A percentile compares a stretch with the other conserved stretches of the same genome.
Conservation (phyloP, 352 stramenopile species). For the Globisporangium nodosum region DNA sequence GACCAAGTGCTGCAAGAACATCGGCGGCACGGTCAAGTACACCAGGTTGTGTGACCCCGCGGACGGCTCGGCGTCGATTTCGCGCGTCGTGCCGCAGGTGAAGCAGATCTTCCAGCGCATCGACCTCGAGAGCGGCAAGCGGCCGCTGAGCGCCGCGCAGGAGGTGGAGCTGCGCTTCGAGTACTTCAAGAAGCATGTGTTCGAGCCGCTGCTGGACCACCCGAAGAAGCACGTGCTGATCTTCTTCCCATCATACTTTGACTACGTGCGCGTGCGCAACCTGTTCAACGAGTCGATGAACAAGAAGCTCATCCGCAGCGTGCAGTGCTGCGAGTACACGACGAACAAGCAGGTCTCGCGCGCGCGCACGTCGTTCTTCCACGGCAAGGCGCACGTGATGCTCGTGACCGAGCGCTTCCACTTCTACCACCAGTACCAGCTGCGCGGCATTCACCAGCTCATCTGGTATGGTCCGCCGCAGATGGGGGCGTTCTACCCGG, state of each 20-base stretch:
- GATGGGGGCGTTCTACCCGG: slow-evolving; percentile 66
- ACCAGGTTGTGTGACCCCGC: slow-evolving; percentile 43
- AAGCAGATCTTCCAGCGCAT: slow-evolving; percentile 83
- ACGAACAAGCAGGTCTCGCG: slow-evolving; percentile 56
- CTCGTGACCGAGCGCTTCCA: slow-evolving; percentile 83
- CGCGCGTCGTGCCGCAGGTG: slow-evolving; percentile 58
- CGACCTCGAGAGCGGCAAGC: slow-evolving; percentile 23
- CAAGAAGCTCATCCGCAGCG: slow-evolving; percentile 61
- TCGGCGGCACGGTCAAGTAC: slow-evolving; percentile 47
- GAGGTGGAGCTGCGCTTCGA: slow-evolving; percentile 67
- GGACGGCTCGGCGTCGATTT: slow-evolving; percentile 47
- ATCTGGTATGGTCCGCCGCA: slow-evolving; percentile 70
- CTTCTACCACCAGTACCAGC: slow-evolving; percentile 82
- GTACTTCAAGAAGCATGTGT: slow-evolving; percentile 78
- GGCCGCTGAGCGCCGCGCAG: slow-evolving; percentile 21
- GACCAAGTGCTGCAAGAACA: slow-evolving; percentile 54
- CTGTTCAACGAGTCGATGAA: slow-evolving; percentile 71
- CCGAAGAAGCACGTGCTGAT: slow-evolving; percentile 71
- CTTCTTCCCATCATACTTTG: slow-evolving; percentile 80
- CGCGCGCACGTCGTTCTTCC: slow-evolving; percentile 67
- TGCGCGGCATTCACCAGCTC: slow-evolving; percentile 72
- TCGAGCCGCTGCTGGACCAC: slow-evolving; percentile 61
- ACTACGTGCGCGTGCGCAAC: slow-evolving; percentile 85
- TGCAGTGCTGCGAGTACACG: slow-evolving; percentile 79
- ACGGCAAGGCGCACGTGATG: slow-evolving; percentile 72